These are phyloP conservation scores for Penicillium bialowiezense DNA, from an alignment of 495 filamentous ascomycete genomes.

Conservation along the genomic window DNA sequence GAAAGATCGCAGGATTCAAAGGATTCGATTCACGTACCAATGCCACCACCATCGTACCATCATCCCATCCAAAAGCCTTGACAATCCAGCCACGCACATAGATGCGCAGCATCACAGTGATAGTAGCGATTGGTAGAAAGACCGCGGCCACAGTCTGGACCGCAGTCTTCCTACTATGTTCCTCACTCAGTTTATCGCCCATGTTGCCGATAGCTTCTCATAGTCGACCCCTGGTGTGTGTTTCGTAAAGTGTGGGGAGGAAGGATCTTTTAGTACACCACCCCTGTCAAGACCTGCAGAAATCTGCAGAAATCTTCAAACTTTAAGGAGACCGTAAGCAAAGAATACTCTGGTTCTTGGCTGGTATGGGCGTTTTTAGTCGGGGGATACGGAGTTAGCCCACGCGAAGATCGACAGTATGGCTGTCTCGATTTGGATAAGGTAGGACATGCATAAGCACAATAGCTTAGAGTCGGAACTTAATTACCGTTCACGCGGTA, in stretches of 20 bases:
- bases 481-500: neutral
- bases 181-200: conserved; percentile 13
- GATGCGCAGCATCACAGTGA: conserved; percentile 39
- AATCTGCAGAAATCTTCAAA: neutral
- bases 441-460: neutral
- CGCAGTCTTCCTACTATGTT: conserved; percentile 27
- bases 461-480: neutral
- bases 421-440: neutral
- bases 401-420: neutral
- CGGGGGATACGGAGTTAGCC: neutral
- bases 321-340: neutral
- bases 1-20: neutral
- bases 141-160: conserved; percentile 35
- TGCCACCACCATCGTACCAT: conserved; percentile 37
- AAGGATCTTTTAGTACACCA: conserved; percentile 2
- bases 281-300: neutral
- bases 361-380: neutral
- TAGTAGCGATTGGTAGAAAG: conserved; percentile 34
- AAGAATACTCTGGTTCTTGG: neutral
- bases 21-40: conserved; percentile 21
- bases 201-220: conserved; percentile 2
- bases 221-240: neutral
- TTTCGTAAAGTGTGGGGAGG: neutral
- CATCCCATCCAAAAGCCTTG: conserved; percentile 45
- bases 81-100: conserved; percentile 42